A percentile compares a stretch with the other conserved stretches of the same genome.
Conservation (phyloP, 2,329 filamentous ascomycete genomes). For the Septoria petroselini region DNA sequence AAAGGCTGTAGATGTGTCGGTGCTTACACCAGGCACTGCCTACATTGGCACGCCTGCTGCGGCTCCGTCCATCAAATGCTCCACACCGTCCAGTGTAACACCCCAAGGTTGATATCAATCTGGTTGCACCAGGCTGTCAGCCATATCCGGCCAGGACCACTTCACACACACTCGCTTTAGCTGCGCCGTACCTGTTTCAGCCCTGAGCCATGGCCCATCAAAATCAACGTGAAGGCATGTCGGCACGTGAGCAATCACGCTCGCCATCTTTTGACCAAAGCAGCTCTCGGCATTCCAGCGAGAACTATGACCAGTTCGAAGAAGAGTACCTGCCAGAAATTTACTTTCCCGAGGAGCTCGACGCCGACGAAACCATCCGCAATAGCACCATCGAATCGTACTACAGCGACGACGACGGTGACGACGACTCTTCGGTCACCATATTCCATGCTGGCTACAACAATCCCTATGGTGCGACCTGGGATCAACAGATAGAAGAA, state of each 20-base stretch:
- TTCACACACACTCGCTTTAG: constrained; percentile 3
- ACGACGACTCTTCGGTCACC: constrained; percentile 15
- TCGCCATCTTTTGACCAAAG: constrained; percentile 4
- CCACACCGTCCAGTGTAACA: neutral
- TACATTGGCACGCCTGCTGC: constrained; percentile 11
- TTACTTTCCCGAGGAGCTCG: constrained; percentile 5
- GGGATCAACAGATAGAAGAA: constrained; percentile 11
- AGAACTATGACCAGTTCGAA: constrained; percentile 1
- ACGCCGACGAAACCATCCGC: constrained; percentile 6
- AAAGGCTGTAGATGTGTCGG: constrained; percentile 4
- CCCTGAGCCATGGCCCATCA: constrained; percentile 4
- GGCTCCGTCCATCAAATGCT: neutral
- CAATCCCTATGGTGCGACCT: constrained; percentile 3
- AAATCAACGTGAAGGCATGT: neutral
- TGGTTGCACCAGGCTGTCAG: constrained; percentile 1
- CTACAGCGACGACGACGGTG: constrained; percentile 14
- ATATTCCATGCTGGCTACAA: constrained; percentile 19
- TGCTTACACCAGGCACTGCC: constrained; percentile 12
- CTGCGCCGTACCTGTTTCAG: constrained; percentile 11
- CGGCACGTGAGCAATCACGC: neutral
- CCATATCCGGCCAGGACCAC: neutral
- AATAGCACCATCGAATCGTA: constrained; percentile 20
- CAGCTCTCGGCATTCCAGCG: constrained; percentile 4
- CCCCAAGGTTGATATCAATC: neutral
- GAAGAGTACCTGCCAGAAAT: constrained; percentile 8